phyloP scores from a whole-genome alignment of 2,329 filamentous ascomycete genomes.

The Penicillium frequentans region DNA sequence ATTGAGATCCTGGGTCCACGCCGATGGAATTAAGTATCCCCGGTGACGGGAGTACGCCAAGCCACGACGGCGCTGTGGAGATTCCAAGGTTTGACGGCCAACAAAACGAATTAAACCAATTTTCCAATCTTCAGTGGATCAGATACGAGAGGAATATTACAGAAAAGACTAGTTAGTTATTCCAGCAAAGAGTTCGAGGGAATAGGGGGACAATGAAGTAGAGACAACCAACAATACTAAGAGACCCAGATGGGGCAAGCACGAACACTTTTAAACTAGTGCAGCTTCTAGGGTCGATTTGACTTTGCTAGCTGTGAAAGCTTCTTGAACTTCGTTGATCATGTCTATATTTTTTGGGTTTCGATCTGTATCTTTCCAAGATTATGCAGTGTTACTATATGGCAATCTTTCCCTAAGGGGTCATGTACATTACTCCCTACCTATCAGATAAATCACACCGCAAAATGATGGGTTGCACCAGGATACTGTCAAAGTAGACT shows the following conservation, averaged over 20 bases:
- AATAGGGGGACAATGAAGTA: background rate
- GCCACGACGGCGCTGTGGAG: background rate
- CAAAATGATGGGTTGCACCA: too few species aligned
- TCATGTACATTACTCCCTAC: too few species aligned
- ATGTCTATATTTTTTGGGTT: background rate
- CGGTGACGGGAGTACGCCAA: slow-evolving; percentile 12
- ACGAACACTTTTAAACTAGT: background rate
- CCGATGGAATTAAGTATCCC: slow-evolving; percentile 29
- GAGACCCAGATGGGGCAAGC: background rate
- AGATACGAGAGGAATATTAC: background rate
- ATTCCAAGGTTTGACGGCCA: background rate
- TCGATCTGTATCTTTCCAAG: background rate
- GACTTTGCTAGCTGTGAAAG: background rate
- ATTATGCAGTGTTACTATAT: too few species aligned
- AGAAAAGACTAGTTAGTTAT: background rate
- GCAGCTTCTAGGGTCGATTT: background rate
- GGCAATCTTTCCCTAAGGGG: too few species aligned
- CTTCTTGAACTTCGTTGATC: background rate
- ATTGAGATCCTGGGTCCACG: slow-evolving; percentile 17
- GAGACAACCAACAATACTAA: slow-evolving; percentile 1
- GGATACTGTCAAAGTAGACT: background rate
- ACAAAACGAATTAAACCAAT: background rate
- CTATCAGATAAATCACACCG: too few species aligned
- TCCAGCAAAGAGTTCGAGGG: background rate
- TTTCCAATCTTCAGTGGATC: background rate